phyloP scores from a whole-genome alignment of 139 green algal genomes.

The Coelastrella sp. region DNA sequence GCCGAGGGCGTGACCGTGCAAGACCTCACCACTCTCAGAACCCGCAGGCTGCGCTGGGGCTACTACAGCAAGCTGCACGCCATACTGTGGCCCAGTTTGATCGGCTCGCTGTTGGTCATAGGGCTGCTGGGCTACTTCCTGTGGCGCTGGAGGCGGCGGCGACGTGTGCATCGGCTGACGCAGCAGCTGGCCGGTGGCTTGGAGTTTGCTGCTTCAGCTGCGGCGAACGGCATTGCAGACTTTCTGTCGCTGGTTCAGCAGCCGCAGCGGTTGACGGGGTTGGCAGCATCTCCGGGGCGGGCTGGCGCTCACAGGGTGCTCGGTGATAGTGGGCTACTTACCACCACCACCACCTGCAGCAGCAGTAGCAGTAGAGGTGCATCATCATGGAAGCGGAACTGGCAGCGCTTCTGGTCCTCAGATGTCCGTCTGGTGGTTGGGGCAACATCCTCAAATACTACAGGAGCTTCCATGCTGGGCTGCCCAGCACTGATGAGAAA shows the following conservation, averaged over 20 bases:
- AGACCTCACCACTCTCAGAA: slow-evolving; percentile 8
- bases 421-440: not conserved
- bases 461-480: not conserved
- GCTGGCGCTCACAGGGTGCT: not conserved
- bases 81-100: slow-evolving; percentile 41
- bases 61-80: slow-evolving; percentile 20
- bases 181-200: not conserved
- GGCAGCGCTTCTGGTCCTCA: not conserved
- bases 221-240: not conserved
- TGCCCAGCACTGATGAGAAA: not conserved
- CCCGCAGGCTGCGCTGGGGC: not conserved
- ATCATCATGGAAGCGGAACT: not conserved
- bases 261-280: not conserved
- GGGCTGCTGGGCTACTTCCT: not conserved
- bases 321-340: not conserved
- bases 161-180: slow-evolving; percentile 5
- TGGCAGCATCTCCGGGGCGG: not conserved
- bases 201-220: not conserved
- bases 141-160: slow-evolving; percentile 22
- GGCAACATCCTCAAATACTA: too few relatives aligned
- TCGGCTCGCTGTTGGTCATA: slow-evolving; percentile 10
- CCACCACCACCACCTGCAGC: not conserved
- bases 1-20: slow-evolving; percentile 32
- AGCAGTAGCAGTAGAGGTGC: not conserved
- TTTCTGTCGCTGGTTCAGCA: not conserved